Evolutionary conservation across 176 grass and related monocot genomes (phyloP).

Genomic region (Oryza meyeriana): DNA sequence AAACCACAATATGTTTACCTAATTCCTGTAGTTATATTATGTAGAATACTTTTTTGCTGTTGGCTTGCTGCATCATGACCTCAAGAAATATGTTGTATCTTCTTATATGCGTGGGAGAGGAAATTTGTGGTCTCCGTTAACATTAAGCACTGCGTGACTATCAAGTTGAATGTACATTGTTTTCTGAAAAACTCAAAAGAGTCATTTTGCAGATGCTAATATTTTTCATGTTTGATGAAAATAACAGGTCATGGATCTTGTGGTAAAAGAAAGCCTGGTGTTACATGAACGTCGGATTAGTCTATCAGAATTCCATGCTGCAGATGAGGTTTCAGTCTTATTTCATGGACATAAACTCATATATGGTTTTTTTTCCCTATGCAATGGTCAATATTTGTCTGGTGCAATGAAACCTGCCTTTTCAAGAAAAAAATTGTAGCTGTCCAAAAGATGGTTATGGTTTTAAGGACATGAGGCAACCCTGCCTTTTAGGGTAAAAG

Average conservation of each 20-base stretch:
- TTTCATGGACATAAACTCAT: not conserved
- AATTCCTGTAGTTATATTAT: not conserved
- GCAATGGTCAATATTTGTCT: not conserved
- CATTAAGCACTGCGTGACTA: not conserved
- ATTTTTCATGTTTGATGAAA: conserved; percentile 18
- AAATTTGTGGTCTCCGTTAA: conserved; percentile 3
- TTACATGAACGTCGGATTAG: conserved; percentile 88
- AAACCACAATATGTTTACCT: not conserved
- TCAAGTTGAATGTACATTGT: not conserved
- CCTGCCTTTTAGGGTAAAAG: not conserved
- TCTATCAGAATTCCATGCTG: conserved; percentile 97
- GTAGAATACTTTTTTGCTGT: not conserved
- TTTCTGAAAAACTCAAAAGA: not conserved
- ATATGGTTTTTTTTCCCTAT: not conserved
- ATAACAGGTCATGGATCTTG: conserved; percentile 95
- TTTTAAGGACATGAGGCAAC: not conserved
- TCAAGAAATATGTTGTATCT: conserved; percentile 8
- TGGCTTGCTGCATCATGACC: not conserved
- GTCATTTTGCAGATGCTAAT: not conserved
- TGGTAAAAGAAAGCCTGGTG: conserved; percentile 70
- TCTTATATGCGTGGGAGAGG: not conserved
- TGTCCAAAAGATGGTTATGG: not conserved
- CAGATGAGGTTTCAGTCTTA: conserved; percentile 77
- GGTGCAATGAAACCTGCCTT: not conserved
- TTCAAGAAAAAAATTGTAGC: not conserved